Evolutionary conservation across 1,284 basidiomycete genomes (phyloP).

Genomic region (Phellopilus nigrolimitatus): DNA sequence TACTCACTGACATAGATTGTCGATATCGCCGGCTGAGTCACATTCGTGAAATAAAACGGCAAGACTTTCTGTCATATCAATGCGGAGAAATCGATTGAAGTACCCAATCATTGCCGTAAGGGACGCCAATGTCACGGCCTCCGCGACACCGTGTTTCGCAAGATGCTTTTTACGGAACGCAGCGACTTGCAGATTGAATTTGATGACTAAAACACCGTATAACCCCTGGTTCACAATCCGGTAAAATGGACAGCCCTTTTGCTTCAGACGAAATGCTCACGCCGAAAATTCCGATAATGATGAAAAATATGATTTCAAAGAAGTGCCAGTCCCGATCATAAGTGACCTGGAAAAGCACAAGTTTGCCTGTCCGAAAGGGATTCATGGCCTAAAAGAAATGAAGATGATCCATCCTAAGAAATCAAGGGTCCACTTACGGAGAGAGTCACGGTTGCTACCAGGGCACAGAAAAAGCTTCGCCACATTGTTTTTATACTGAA

Average conservation of each 20-base stretch:
- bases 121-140: slow-evolving; percentile 84
- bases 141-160: slow-evolving; percentile 77
- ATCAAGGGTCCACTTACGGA: slow-evolving; percentile 53
- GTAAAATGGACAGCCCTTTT: slow-evolving; percentile 8
- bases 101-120: slow-evolving; percentile 92
- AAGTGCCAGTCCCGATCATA: slow-evolving; percentile 99
- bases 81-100: slow-evolving; percentile 90
- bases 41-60: slow-evolving; percentile 97
- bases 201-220: slow-evolving; percentile 96
- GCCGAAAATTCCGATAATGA: slow-evolving; percentile 94
- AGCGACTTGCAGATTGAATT: slow-evolving; percentile 94
- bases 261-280: slow-evolving; percentile 40
- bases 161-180: slow-evolving; percentile 91
- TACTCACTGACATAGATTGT: slow-evolving; percentile 91
- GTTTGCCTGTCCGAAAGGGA: slow-evolving; percentile 95
- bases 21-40: slow-evolving; percentile 88
- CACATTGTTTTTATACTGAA: slow-evolving; percentile 99
- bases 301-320: slow-evolving; percentile 95
- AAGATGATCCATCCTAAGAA: slow-evolving; percentile 3
- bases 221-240: slow-evolving; percentile 59
- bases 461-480: slow-evolving; percentile 94
- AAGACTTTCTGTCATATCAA: slow-evolving; percentile 98
- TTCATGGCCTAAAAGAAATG: slow-evolving; percentile 76
- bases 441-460: slow-evolving; percentile 94
- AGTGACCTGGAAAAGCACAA: slow-evolving; percentile 96